These are phyloP conservation scores for Ceratocystis smalleyi DNA, from an alignment of 2,329 filamentous ascomycete species.

Conservation along the genomic window DNA sequence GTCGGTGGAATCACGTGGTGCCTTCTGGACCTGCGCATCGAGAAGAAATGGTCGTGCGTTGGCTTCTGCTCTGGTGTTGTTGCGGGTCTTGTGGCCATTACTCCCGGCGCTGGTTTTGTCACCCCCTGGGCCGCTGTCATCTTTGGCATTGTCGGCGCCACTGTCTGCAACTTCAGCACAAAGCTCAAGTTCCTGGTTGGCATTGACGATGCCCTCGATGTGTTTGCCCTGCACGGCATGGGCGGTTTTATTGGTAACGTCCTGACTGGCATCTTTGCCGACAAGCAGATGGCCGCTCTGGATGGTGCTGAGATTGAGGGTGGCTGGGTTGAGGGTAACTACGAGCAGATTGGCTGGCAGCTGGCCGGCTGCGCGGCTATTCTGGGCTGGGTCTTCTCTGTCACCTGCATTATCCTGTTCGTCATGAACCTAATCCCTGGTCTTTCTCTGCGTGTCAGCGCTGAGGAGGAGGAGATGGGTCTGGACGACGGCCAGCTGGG, in stretches of 20 bases:
- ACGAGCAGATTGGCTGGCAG: constrained; percentile 55
- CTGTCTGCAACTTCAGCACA: constrained; percentile 70
- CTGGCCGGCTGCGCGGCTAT: constrained; percentile 51
- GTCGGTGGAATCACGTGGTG: constrained; percentile 73
- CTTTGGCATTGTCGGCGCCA: constrained; percentile 43
- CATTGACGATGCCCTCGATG: constrained; percentile 76
- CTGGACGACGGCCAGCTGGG: constrained; percentile 62
- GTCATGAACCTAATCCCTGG: constrained; percentile 56
- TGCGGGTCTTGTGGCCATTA: constrained; percentile 74
- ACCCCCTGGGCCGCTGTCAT: constrained; percentile 47
- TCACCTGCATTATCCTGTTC: constrained; percentile 55
- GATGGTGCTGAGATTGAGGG: constrained; percentile 45
- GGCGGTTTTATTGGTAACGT: constrained; percentile 70
- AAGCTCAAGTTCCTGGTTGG: constrained; percentile 63
- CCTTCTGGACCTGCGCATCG: constrained; percentile 75
- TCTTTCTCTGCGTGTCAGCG: constrained; percentile 49
- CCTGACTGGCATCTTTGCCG: constrained; percentile 61
- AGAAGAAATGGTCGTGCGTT: constrained; percentile 85
- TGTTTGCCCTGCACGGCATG: constrained; percentile 78
- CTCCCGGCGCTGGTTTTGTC: constrained; percentile 67
- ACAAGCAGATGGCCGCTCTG: constrained; percentile 56
- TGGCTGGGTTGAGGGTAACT: constrained; percentile 58
- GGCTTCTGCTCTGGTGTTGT: constrained; percentile 86
- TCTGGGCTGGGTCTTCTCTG: constrained; percentile 49
- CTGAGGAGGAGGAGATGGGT: constrained; percentile 54